phyloP scores from a whole-genome alignment of 2,329 filamentous ascomycete species.

The Didymella pomorum region DNA sequence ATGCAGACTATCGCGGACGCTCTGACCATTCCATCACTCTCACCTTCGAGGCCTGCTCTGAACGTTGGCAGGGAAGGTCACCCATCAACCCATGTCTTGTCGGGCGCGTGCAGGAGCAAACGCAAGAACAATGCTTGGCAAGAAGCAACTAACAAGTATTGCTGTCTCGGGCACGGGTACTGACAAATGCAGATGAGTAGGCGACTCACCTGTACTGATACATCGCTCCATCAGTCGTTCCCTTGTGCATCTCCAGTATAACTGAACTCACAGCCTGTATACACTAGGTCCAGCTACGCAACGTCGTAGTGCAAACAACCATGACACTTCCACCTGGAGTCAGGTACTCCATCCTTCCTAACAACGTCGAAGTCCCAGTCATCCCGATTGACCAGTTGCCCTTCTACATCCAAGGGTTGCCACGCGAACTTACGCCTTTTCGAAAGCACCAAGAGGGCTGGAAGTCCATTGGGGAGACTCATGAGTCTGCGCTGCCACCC shows the following conservation, averaged over 20 bases:
- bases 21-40: neutral
- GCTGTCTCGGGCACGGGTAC: conserved; percentile 23
- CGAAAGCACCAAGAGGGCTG: conserved; percentile 37
- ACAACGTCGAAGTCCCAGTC: conserved; percentile 49
- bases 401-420: conserved; percentile 50
- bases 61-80: neutral
- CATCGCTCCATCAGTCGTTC: neutral
- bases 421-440: conserved; percentile 43
- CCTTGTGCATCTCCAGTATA: neutral
- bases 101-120: neutral
- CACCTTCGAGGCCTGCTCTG: neutral
- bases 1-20: too few species aligned
- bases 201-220: neutral
- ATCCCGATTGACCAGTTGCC: conserved; percentile 56
- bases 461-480: conserved; percentile 34
- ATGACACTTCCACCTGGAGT: conserved; percentile 19
- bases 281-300: neutral
- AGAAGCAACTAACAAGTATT: conserved; percentile 19
- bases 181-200: conserved; percentile 2
- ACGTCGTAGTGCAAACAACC: neutral
- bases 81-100: neutral
- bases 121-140: neutral
- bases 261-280: neutral
- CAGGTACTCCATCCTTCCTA: conserved; percentile 52
- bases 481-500: conserved; percentile 19